phyloP scores from a whole-genome alignment of 331 rosid species.

The Acacia pycnantha region DNA sequence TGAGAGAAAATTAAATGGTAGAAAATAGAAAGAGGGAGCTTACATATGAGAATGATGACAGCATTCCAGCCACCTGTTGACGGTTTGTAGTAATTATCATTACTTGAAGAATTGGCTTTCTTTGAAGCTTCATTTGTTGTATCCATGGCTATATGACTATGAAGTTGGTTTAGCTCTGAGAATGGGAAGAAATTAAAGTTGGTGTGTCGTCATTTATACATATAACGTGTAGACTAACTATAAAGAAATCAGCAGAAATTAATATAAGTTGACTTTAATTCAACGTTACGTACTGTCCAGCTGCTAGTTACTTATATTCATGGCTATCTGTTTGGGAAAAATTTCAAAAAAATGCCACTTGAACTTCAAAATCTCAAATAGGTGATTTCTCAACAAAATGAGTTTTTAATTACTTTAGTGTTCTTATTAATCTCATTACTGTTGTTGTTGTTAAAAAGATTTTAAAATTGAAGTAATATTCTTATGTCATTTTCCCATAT shows the following conservation, averaged over 20 bases:
- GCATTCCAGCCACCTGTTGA: constrained; percentile 65
- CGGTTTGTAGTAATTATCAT: background rate
- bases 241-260: background rate
- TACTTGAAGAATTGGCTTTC: background rate
- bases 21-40: background rate
- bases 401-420: too few relatives aligned
- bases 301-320: background rate
- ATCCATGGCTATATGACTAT: background rate
- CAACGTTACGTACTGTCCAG: background rate
- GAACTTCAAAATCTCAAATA: too few relatives aligned
- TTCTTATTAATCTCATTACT: too few relatives aligned
- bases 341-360: too few relatives aligned
- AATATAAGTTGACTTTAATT: background rate
- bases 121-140: background rate
- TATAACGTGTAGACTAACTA: background rate
- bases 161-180: background rate
- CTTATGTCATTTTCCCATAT: too few relatives aligned
- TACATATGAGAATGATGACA: constrained; percentile 25
- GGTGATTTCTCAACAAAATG: too few relatives aligned
- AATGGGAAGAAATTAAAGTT: background rate
- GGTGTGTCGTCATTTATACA: background rate
- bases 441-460: too few relatives aligned
- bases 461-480: too few relatives aligned
- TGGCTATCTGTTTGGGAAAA: background rate
- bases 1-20: background rate